Conservation (phyloP, 495 filamentous ascomycete genomes). For the Penicillium canariense region DNA sequence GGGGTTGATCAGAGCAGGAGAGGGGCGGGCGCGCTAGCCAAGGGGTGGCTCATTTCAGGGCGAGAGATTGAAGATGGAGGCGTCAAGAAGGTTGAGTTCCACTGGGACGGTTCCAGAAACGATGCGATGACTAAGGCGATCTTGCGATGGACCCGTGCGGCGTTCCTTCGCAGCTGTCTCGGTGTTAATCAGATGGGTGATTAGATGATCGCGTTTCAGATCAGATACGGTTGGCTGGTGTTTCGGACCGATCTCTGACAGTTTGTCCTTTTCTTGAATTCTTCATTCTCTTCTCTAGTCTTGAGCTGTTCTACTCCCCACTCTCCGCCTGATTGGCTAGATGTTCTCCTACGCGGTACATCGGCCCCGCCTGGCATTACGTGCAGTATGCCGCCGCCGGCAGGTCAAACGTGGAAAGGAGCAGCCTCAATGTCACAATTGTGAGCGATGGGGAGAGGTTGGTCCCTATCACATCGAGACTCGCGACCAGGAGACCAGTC, state of each 20-base stretch:
- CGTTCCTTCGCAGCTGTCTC: not conserved
- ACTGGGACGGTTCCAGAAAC: slow-evolving; percentile 7
- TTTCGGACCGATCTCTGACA: no score
- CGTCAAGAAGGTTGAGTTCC: not conserved
- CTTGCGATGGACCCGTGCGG: not conserved
- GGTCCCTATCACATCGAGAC: slow-evolving; percentile 16
- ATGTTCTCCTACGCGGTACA: slow-evolving; percentile 12
- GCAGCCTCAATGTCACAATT: slow-evolving; percentile 27
- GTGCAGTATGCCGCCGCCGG: slow-evolving; percentile 25
- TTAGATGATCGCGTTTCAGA: not conserved
- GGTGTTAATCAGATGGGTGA: not conserved
- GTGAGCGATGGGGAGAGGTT: slow-evolving; percentile 17
- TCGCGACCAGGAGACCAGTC: slow-evolving; percentile 10
- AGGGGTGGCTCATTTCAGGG: slow-evolving; percentile 15
- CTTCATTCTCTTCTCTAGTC: not conserved
- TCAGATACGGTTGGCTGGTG: no score
- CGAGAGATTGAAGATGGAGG: slow-evolving; percentile 7
- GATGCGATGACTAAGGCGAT: slow-evolving; percentile 18
- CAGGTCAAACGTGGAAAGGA: slow-evolving; percentile 29
- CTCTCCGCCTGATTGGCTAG: not conserved
- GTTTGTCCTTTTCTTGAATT: not conserved
- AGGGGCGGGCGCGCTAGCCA: slow-evolving; percentile 1
- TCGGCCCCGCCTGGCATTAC: slow-evolving; percentile 23
- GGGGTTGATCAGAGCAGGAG: not conserved
- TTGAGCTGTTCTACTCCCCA: not conserved